These are phyloP conservation scores for Phialophora tarda DNA, from an alignment of 2,329 filamentous ascomycete species.

Conservation along the genomic window DNA sequence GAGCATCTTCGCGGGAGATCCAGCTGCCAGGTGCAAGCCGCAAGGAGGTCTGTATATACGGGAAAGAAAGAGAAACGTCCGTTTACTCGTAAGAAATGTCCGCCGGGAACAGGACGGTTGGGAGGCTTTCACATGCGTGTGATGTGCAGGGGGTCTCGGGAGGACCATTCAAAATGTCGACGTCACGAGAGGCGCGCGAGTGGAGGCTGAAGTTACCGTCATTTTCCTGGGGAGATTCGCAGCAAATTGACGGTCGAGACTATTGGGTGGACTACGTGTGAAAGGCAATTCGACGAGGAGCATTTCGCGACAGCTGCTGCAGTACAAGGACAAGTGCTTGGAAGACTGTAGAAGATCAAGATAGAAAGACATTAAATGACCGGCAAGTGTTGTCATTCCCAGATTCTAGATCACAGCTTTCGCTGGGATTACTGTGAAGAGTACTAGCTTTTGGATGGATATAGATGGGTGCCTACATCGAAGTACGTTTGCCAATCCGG, in stretches of 20 bases:
- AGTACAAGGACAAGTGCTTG: background rate
- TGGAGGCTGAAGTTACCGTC: background rate
- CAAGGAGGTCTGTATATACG: background rate
- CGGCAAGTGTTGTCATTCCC: background rate
- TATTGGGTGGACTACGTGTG: background rate
- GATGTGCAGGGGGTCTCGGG: too few species aligned
- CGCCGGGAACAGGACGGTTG: background rate
- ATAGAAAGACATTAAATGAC: background rate
- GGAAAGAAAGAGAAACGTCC: background rate
- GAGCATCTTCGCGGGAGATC: constrained; percentile 43
- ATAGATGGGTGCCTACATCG: background rate
- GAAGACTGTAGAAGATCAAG: background rate
- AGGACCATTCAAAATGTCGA: background rate
- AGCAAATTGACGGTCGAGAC: background rate
- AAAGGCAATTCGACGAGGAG: background rate
- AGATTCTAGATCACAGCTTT: background rate
- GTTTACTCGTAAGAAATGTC: background rate
- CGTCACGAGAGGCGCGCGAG: background rate
- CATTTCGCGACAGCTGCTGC: background rate
- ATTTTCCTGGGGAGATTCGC: background rate
- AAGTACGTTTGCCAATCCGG: background rate
- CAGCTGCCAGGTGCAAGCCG: background rate
- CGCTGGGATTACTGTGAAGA: background rate
- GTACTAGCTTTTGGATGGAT: background rate
- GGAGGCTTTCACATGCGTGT: background rate